Evolutionary conservation across 257 asterid species (phyloP).

Genomic region (Eustoma russellianum): DNA sequence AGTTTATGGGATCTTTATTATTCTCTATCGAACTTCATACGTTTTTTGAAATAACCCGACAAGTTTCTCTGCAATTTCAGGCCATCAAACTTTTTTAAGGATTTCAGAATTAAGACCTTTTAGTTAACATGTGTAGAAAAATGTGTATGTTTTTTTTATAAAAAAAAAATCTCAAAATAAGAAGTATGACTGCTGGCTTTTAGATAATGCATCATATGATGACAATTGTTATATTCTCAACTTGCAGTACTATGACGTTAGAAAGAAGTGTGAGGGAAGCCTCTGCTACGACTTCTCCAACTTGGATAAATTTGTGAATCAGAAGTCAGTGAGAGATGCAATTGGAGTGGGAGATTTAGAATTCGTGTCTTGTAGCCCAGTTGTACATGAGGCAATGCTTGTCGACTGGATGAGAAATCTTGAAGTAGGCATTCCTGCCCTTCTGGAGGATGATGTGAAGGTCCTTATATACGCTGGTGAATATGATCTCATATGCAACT

Average conservation of each 20-base stretch:
- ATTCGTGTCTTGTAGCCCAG: constrained; percentile 62
- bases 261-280: constrained; percentile 67
- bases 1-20: too few relatives aligned
- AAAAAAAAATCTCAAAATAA: background rate
- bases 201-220: background rate
- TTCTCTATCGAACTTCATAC: too few relatives aligned
- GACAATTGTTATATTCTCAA: background rate
- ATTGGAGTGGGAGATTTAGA: constrained; percentile 66
- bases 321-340: constrained; percentile 41
- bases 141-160: too few relatives aligned
- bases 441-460: constrained; percentile 63
- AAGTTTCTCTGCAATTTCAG: too few relatives aligned
- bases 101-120: too few relatives aligned
- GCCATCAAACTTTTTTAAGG: too few relatives aligned
- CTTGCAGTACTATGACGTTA: constrained; percentile 59
- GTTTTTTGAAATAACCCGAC: too few relatives aligned
- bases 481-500: constrained; percentile 69
- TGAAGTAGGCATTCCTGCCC: constrained; percentile 68
- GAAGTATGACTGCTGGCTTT: too few relatives aligned
- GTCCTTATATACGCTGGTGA: constrained; percentile 68
- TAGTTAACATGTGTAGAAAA: too few relatives aligned
- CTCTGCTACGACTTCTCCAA: constrained; percentile 77
- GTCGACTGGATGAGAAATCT: constrained; percentile 85
- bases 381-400: constrained; percentile 69
- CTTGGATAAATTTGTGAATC: constrained; percentile 58